These are phyloP conservation scores for Ophiostoma australiae DNA, from an alignment of 2,329 filamentous ascomycete genomes.

Conservation along the genomic window DNA sequence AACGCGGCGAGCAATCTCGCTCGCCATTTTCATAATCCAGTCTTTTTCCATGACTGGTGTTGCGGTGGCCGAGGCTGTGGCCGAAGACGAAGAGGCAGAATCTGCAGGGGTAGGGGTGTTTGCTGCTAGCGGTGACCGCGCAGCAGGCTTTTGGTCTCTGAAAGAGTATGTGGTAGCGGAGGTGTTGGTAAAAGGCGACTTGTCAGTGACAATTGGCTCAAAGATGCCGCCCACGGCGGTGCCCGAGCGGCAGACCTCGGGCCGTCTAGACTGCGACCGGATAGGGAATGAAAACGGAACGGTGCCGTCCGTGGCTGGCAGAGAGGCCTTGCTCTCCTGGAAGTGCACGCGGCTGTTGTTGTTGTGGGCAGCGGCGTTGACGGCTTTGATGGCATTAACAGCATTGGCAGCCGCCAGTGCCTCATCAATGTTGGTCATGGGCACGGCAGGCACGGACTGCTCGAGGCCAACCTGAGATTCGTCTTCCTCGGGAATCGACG, in stretches of 20 bases:
- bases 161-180: constrained; percentile 1
- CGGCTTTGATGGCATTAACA: background rate
- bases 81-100: background rate
- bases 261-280: constrained; percentile 17
- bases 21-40: constrained; percentile 90
- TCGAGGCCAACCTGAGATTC: constrained; percentile 32
- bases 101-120: constrained; percentile 5
- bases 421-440: constrained; percentile 20
- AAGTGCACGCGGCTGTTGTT: constrained; percentile 16
- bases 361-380: background rate
- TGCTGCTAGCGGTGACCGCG: constrained; percentile 19
- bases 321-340: constrained; percentile 7
- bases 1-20: constrained; percentile 81
- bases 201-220: constrained; percentile 18
- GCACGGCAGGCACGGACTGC: background rate
- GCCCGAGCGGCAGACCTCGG: constrained; percentile 20
- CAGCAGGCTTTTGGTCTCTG: background rate
- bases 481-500: constrained; percentile 56
- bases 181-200: background rate
- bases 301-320: background rate
- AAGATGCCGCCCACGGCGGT: constrained; percentile 21
- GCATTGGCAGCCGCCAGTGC: constrained; percentile 16
- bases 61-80: background rate
- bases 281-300: constrained; percentile 18
- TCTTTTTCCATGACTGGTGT: constrained; percentile 66